Evolutionary conservation across 805 yeast genomes (phyloP).

Genomic region (Metschnikowia bowlesiae): DNA sequence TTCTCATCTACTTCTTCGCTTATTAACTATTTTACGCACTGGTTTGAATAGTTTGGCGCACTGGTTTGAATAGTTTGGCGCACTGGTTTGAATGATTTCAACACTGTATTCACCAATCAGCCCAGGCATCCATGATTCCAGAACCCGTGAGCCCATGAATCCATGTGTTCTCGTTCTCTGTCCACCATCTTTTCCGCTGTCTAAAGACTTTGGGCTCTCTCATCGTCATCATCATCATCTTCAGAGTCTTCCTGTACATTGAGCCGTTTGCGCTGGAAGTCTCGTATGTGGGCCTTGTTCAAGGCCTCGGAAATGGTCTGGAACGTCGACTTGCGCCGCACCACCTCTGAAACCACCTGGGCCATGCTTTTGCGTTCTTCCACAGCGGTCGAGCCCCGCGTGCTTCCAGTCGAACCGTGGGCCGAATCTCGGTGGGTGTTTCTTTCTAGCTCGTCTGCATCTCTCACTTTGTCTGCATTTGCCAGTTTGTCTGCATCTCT

Average conservation of each 20-base stretch:
- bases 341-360: conserved; percentile 2
- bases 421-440: background rate
- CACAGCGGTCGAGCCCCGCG: conserved; percentile 1
- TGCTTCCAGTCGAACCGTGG: background rate
- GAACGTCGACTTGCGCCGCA: conserved; percentile 31
- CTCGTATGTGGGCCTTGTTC: conserved; percentile 77
- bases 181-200: background rate
- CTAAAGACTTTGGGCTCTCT: background rate
- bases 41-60: no score
- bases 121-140: no score
- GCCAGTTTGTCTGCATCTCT: conserved; percentile 3
- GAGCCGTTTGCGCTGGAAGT: conserved; percentile 66
- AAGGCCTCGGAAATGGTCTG: conserved; percentile 49
- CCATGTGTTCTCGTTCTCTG: background rate
- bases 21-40: no score
- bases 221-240: conserved; percentile 36
- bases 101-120: no score
- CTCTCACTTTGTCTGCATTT: conserved; percentile 8
- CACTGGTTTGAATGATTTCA: no score
- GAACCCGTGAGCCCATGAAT: no score
- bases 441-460: background rate
- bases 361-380: conserved; percentile 3
- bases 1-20: no score
- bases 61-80: no score
- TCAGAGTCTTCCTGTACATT: conserved; percentile 25